Base-by-base conservation (phyloP, 73 alveolate species). In the Blepharisma japonicum region DNA sequence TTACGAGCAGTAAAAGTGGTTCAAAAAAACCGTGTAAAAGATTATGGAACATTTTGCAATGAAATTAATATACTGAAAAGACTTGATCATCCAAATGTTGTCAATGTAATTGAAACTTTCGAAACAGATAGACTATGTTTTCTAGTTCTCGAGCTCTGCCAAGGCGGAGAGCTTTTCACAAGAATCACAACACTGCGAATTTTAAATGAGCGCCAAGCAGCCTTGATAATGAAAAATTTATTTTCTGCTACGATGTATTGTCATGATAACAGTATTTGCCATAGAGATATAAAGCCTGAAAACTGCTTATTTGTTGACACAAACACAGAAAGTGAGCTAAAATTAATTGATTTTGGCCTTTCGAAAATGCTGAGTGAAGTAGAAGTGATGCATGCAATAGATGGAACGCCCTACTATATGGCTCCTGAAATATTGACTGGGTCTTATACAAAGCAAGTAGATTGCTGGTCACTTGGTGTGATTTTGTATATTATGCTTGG, bases 211-310 rank as follows among this genome's bases (percentile, higher is more conserved):
- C 39, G 56, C n/a, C 50, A 61, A 61, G 77, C 77, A 61, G 77
- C 77, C 21, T 61, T 21, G 3, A 38, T 38, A 25, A 61, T 61
- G 77, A 61, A 38, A 61, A 9, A 61, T 9, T 25, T 61, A 4
- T 25, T 61, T 61, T 61, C 77, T 61, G 77, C 77, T 9, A 61
- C 4, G 0, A 61, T 20, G 50, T 61, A 25, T 61, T 61, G 77
- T 38, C 77, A 61, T 61, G n/a, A 20, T 61, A 61, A 61, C n/a
- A 61, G 21, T 61, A 61, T 61, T 21, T 61, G 77, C 53, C 77
- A 61, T 61, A 61, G 77, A 55, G 97, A 91, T 74, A 70, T 91
- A 45, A 91, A 89, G 79, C 97, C 97, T 23, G 97, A 91, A 72
- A 91, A 91, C 71, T 68, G 89, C 47, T 78, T 90, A 25, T 80